Evolutionary conservation across 2,329 filamentous ascomycete genomes (phyloP).

Genomic region (Acrodontium crateriforme): DNA sequence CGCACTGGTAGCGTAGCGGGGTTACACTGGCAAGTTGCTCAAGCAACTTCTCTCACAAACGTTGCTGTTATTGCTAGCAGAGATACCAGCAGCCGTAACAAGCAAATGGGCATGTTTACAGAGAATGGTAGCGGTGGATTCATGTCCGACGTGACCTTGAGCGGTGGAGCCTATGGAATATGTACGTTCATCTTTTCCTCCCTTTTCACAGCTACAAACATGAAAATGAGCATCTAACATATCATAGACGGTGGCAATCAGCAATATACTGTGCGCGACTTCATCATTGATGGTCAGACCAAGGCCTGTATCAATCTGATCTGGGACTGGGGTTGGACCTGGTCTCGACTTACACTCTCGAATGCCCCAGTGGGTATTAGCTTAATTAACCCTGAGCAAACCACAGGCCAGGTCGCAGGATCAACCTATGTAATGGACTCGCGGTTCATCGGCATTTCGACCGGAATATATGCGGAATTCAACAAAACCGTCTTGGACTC

Average conservation of each 20-base stretch:
- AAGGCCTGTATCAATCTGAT: constrained; percentile 44
- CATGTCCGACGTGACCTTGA: constrained; percentile 32
- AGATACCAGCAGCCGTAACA: constrained; percentile 30
- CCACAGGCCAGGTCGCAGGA: too few relatives aligned
- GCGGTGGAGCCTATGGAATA: constrained; percentile 29
- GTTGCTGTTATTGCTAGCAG: constrained; percentile 32
- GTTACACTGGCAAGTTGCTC: constrained; percentile 34
- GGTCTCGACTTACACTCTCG: too few relatives aligned
- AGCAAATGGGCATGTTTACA: constrained; percentile 33
- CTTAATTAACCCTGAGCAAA: too few relatives aligned
- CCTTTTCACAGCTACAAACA: too few relatives aligned
- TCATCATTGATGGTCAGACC: constrained; percentile 35
- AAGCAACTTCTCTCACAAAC: constrained; percentile 33
- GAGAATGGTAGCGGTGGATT: constrained; percentile 33
- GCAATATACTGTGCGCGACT: constrained; percentile 38
- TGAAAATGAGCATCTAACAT: too few relatives aligned
- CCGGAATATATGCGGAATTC: too few relatives aligned
- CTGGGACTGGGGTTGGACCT: constrained; percentile 45
- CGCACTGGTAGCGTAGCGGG: constrained; percentile 36
- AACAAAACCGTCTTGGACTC: too few relatives aligned
- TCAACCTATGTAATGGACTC: too few relatives aligned
- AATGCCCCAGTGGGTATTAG: too few relatives aligned
- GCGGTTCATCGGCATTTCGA: too few relatives aligned
- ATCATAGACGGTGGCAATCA: constrained; percentile 32
- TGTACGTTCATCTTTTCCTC: too few relatives aligned